Conservation (phyloP, 306 rosid species). For the Dicorynia guianensis region DNA sequence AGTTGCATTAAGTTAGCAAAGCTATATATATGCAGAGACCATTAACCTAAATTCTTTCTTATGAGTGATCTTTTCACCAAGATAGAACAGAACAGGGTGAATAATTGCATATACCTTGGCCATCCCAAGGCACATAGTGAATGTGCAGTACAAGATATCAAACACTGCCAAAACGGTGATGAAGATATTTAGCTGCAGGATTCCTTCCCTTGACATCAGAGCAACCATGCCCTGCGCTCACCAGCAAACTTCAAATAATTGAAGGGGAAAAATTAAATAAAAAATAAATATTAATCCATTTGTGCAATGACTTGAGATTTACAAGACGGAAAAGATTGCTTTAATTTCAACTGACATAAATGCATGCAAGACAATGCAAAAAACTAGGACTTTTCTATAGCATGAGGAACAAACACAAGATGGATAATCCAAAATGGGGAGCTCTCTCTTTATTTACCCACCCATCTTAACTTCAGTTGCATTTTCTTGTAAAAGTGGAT, state of each 20-base stretch:
- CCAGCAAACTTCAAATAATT: not conserved
- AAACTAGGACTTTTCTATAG: too few species aligned
- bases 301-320: not conserved
- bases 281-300: not conserved
- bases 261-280: not conserved
- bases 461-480: too few species aligned
- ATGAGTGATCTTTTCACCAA: not conserved
- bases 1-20: not conserved
- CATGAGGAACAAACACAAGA: too few species aligned
- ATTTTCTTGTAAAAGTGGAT: too few species aligned
- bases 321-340: too few species aligned
- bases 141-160: constrained; percentile 66
- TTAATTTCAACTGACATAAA: too few species aligned
- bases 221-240: constrained; percentile 65
- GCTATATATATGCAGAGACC: not conserved
- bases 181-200: constrained; percentile 62
- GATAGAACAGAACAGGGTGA: constrained; percentile 7
- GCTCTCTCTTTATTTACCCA: too few species aligned
- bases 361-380: too few species aligned
- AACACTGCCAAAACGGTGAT: constrained; percentile 68
- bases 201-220: constrained; percentile 63
- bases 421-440: too few species aligned
- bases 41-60: not conserved
- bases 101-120: constrained; percentile 57
- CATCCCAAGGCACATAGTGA: constrained; percentile 72